Base-by-base conservation (phyloP, 768 basidiomycete genomes). In the Russula foetens region DNA sequence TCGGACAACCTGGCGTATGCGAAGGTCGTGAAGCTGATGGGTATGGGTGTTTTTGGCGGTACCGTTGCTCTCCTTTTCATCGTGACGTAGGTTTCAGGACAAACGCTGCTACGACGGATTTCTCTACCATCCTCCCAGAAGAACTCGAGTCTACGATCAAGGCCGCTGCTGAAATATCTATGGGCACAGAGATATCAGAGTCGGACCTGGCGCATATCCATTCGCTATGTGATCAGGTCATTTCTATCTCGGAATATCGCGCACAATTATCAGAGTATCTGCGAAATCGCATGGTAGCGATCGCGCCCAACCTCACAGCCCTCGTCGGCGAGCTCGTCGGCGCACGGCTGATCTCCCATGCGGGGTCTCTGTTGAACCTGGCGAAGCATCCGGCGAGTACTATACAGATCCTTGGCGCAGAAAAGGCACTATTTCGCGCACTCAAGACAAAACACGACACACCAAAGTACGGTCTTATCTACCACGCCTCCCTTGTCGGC, bases 141-240 rank as follows among this genome's bases (percentile, higher is more conserved):
- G 96, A 98, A 68, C 85, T 99, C 58, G 97, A 99, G 73, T 88
- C 86, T 14, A 85, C 95, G 39, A 78, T 99, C 63, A 98, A 97
- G 76, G 88, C 89, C 31, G 95, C 97, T 39, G 92, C 97, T 21
- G 94, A 93, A 77, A 90, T 99, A 63, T 97, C 94, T 38, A 99
- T 99, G 97, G 97, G 97, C 67, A 99, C 97, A 44, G 97, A 99
- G 77, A 98, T 99, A 64, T 95, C 94, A 56, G 94, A 98, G 66
- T 84, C 86, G 53, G 97, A 99, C 71, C 94, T 98, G 69, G 77
- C 83, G n/a, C 96, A 99, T 77, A 98, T 98, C 72, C 84, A 94
- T 75, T 86, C 92, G 35, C 83, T 99, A 35, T 98, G 95, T 71
- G 97, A 99, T 74, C 97, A 99, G 73, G 92, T 99, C 69, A 96